Evolutionary conservation across 371 early-diverging fungal genomes (phyloP), one percentile per base, ranked within the genome.

Genomic region (Mucor racemosus): DNA sequence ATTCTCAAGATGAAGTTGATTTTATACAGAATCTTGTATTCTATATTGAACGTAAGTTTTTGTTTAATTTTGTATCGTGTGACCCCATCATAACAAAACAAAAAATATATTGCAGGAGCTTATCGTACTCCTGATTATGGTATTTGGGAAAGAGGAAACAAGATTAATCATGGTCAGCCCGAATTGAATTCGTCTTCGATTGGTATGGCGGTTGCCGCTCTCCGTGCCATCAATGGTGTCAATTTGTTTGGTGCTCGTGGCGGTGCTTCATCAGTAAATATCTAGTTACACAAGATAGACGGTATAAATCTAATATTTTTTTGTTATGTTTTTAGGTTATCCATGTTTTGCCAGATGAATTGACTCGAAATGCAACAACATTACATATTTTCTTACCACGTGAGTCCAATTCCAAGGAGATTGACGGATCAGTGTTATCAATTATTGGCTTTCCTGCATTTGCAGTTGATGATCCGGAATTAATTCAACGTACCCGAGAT

Each of bases 61-160:
- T 41, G 13, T 34, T 15, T 59, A 10, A 41, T 26, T 26, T 26
- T n/a, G 13, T 57, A 34, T 31, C 11, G 10, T 38, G 17, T 13
- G 8, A 7, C 36, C 26, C 1, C n/a, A 33, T 35, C 21, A 33
- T 17, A 31, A n/a, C 55, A 55, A 6, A 4, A 36, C 36, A 6
- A 36, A 36, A 38, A 3, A 38, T 11, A 9, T 38, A 11, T 21
- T 21, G 21, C 41, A 82, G 83, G 80, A 39, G 84, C 85, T 38
- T 84, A 88, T 73, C 84, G 92, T 58, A 95, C 94, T 0, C 95
- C 95, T 4, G 96, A 96, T 64, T 95, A 91, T 75, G 95, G 95
- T 54, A 91, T 93, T 60, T 94, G 96, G 96, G 96, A 96, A 72
- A 82, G 96, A 44, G 96, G 96, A 58, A 91, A 94, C 79, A 96